These are phyloP conservation scores for Furcasterigmium sp. DNA, from an alignment of 2,329 filamentous ascomycete species.

Conservation along the genomic window DNA sequence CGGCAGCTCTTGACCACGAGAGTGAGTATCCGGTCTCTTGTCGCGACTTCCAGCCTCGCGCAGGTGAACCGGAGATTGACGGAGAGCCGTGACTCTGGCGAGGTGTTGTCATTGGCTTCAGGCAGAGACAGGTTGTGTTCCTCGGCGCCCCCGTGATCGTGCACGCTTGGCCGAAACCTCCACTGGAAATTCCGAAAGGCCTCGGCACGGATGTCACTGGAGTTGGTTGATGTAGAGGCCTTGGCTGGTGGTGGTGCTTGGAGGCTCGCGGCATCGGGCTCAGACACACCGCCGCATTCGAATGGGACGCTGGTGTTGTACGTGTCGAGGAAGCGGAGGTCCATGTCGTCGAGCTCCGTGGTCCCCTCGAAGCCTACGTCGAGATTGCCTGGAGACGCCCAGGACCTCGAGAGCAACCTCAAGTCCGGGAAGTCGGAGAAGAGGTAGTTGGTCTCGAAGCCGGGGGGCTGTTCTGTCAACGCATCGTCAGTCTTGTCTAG, in stretches of 20 bases:
- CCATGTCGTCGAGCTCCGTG: slow-evolving; percentile 22
- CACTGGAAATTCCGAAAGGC: slow-evolving; percentile 20
- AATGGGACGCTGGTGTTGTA: slow-evolving; percentile 25
- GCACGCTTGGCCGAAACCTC: slow-evolving; percentile 22
- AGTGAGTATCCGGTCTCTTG: slow-evolving; percentile 22
- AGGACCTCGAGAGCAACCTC: slow-evolving; percentile 1
- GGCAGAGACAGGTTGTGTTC: slow-evolving; percentile 25
- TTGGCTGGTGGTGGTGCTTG: slow-evolving; percentile 4
- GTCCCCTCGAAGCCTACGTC: slow-evolving; percentile 12
- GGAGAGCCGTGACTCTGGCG: slow-evolving; percentile 17
- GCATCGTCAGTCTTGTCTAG: no score
- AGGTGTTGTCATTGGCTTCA: slow-evolving; percentile 11
- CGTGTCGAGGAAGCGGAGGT: slow-evolving; percentile 23
- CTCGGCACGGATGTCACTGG: slow-evolving; percentile 6
- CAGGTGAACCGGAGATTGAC: slow-evolving; percentile 15
- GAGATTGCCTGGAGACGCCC: slow-evolving; percentile 10
- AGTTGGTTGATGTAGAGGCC: background rate
- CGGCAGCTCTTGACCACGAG: slow-evolving; percentile 21
- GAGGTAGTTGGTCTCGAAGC: background rate
- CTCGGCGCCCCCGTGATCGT: slow-evolving; percentile 23
- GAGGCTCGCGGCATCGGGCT: slow-evolving; percentile 10
- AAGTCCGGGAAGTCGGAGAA: slow-evolving; percentile 5
- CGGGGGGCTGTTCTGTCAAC: background rate
- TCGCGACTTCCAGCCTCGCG: slow-evolving; percentile 12
- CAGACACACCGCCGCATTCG: slow-evolving; percentile 14